phyloP scores from a whole-genome alignment of 768 basidiomycete genomes.

The Suillus ampliporus region DNA sequence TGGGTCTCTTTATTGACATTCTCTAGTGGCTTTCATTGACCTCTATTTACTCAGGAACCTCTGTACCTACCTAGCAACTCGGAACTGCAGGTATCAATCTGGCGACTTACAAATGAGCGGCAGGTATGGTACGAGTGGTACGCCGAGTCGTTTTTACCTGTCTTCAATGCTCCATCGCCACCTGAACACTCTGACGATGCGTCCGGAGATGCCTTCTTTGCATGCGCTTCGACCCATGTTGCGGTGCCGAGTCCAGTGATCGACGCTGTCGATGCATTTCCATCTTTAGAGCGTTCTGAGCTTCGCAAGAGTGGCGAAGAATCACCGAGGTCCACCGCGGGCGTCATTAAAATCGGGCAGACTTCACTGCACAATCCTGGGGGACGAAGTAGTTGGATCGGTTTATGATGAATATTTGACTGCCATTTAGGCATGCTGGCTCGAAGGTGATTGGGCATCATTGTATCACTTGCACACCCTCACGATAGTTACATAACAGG shows the following conservation, averaged over 20 bases:
- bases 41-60: constrained; percentile 66
- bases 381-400: constrained; percentile 94
- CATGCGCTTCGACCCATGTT: constrained; percentile 34
- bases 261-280: constrained; percentile 62
- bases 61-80: constrained; percentile 91
- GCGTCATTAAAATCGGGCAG: constrained; percentile 90
- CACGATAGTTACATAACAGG: constrained; percentile 3
- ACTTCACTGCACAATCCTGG: constrained; percentile 91
- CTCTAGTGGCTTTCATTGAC: background rate
- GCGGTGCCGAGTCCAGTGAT: constrained; percentile 71
- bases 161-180: constrained; percentile 43
- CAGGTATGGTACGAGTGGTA: constrained; percentile 99
- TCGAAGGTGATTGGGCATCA: background rate
- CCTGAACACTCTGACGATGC: constrained; percentile 25
- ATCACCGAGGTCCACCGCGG: constrained; percentile 35
- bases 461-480: background rate
- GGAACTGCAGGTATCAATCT: constrained; percentile 91
- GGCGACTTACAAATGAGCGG: constrained; percentile 88
- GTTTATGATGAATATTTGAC: constrained; percentile 52
- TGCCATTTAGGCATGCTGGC: background rate
- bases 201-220: constrained; percentile 26
- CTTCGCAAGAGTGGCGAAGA: constrained; percentile 16
- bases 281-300: constrained; percentile 22
- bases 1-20: constrained; percentile 40
- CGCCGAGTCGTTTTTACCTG: constrained; percentile 88